Evolutionary conservation across 73 alveolate species (phyloP).

Genomic region (Symbiodinium natans): DNA sequence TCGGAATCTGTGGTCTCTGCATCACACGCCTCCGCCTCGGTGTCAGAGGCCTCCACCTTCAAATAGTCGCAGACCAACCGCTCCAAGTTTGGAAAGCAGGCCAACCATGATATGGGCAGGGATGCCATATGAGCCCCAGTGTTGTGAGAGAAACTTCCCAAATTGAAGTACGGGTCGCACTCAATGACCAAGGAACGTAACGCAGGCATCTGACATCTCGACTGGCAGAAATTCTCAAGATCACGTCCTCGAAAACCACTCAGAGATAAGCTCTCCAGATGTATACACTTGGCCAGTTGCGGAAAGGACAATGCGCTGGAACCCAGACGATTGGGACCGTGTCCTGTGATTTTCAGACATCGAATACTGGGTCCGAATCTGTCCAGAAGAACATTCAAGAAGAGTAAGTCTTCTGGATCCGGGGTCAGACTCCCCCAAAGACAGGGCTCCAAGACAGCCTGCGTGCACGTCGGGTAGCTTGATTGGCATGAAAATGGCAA

Average conservation of each 20-base stretch:
- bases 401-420: constrained; percentile 48
- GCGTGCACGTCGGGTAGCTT: background rate
- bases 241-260: constrained; percentile 69
- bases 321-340: constrained; percentile 45
- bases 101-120: constrained; percentile 45
- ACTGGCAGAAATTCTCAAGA: constrained; percentile 46
- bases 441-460: constrained; percentile 74
- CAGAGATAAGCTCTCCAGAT: constrained; percentile 34
- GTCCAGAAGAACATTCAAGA: constrained; percentile 14
- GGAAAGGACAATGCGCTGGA: background rate
- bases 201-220: background rate
- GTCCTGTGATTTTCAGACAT: constrained; percentile 44
- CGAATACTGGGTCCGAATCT: constrained; percentile 43
- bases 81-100: constrained; percentile 67
- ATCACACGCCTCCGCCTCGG: constrained; percentile 6
- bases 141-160: constrained; percentile 85
- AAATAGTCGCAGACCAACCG: constrained; percentile 63
- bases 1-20: background rate
- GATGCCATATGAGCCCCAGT: constrained; percentile 86
- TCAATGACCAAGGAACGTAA: constrained; percentile 39
- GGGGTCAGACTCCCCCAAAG: constrained; percentile 51
- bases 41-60: constrained; percentile 39
- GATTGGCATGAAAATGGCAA: too few species aligned
- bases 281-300: constrained; percentile 24
- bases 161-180: constrained; percentile 84